phyloP scores from a whole-genome alignment of 139 green algal genomes.

The Pleodorina starrii region DNA sequence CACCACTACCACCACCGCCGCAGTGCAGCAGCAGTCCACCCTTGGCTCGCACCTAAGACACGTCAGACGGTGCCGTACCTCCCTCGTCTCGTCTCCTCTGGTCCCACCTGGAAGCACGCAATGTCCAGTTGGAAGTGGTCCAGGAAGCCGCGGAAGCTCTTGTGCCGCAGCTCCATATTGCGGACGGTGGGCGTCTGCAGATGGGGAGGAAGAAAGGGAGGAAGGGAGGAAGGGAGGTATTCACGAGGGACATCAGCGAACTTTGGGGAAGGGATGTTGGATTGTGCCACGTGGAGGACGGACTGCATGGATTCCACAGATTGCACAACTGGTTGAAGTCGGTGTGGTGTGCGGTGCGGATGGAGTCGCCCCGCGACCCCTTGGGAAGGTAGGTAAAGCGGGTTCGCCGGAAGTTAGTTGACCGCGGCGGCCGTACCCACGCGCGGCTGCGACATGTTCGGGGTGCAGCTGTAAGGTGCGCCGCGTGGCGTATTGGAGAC shows the following conservation, averaged over 20 bases:
- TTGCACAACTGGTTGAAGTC: no score
- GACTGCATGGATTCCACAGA: no score
- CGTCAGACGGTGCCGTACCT: no score
- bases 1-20: no score
- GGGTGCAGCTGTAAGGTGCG: background rate
- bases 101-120: slow-evolving; percentile 70
- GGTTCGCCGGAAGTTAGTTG: background rate
- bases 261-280: background rate
- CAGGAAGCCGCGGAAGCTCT: slow-evolving; percentile 66
- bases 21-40: no score
- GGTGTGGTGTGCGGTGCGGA: no score
- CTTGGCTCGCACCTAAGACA: no score
- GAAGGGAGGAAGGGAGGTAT: background rate
- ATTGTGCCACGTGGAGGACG: no score
- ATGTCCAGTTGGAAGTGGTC: slow-evolving; percentile 63
- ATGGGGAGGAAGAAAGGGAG: background rate
- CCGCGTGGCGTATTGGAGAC: background rate
- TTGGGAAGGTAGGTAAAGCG: no score
- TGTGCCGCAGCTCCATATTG: slow-evolving; percentile 72
- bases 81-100: no score
- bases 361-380: background rate
- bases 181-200: slow-evolving; percentile 64
- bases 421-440: no score
- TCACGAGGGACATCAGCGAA: no score
- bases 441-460: background rate